Evolutionary conservation across 352 stramenopile species (phyloP), one percentile per base, ranked within the genome.

Genomic region (Phytophthora pinifolia): DNA sequence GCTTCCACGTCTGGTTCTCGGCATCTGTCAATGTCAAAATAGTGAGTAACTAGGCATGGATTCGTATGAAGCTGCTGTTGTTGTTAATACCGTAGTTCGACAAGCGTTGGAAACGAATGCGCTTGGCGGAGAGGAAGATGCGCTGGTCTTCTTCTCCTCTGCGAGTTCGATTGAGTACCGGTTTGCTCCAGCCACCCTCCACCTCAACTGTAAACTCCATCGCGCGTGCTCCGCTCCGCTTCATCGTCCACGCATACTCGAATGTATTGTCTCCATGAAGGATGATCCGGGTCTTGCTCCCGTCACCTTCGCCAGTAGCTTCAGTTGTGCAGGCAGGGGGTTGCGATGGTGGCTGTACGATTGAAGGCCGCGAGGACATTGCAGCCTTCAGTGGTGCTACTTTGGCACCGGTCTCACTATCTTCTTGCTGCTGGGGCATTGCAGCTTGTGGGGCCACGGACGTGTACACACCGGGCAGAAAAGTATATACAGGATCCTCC

Each of bases 231-330:
- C 62, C 71, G 17, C 52, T 73, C 9, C 80, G 74, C 20, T 68
- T 74, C 70, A 91, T 69, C 14, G 55, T 83, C 82, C 81, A 92
- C 22, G 63, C 12, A 51, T 94, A 94, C 43, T 92, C 79, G 41
- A 94, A 94, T 6, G 78, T 78, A 55, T 90, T 92, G 61, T 94
- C 82, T 3, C 81, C 82, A 53, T 94, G 79, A 6, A 94, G 69
- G 10, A 88, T 31, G 1, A 94, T 38, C 1, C 57, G 71, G 14
- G 65, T 55, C 17, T 73, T 68, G 22, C 62, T 71, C 6, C 72
- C 72, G 34, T 70, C 70, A 13, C 63, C 64, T 18, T 79, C 61
- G 10, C 25, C 20, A 10, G 22, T 1, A 18, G 33, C 12, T 17
- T 53, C 42, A 31, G 42, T 30, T 6, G 29, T 22, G 18, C 33